Evolutionary conservation across 2,329 filamentous ascomycete species (phyloP).

Genomic region (Metarhizium humberi): DNA sequence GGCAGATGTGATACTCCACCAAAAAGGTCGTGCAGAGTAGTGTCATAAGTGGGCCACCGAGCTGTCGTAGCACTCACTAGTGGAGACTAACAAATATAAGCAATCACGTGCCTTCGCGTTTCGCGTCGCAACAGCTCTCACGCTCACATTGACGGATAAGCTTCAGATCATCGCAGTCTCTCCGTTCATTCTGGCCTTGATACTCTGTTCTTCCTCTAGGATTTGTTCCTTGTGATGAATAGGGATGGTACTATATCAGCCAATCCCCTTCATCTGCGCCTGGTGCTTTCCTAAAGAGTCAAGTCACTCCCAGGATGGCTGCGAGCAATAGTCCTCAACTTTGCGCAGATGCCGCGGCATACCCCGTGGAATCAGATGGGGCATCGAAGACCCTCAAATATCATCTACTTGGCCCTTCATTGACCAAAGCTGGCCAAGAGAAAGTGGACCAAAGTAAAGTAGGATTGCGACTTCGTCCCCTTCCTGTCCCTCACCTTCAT

Average conservation of each 20-base stretch:
- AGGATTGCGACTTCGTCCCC: not conserved
- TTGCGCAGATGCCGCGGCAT: not conserved
- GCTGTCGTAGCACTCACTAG: too few relatives aligned
- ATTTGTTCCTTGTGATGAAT: not conserved
- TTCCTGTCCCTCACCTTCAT: not conserved
- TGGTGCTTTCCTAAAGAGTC: not conserved
- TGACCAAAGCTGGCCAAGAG: slow-evolving; percentile 91
- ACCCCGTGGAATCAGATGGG: slow-evolving; percentile 24
- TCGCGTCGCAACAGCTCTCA: not conserved
- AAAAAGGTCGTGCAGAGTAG: not conserved
- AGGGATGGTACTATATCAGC: not conserved
- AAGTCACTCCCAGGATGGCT: not conserved
- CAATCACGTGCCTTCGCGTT: slow-evolving; percentile 7
- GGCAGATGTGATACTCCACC: not conserved
- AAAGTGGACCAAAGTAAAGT: slow-evolving; percentile 85
- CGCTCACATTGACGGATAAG: not conserved
- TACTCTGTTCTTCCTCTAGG: not conserved
- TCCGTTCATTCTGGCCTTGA: not conserved
- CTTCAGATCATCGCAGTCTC: not conserved
- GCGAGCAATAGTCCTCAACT: not conserved
- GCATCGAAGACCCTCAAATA: slow-evolving; percentile 64
- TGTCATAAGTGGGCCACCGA: too few relatives aligned
- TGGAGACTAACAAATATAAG: too few relatives aligned
- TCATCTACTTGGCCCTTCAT: slow-evolving; percentile 76
- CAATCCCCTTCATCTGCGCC: not conserved